phyloP scores from a whole-genome alignment of 306 rosid species.

The Rubus parviflorus region DNA sequence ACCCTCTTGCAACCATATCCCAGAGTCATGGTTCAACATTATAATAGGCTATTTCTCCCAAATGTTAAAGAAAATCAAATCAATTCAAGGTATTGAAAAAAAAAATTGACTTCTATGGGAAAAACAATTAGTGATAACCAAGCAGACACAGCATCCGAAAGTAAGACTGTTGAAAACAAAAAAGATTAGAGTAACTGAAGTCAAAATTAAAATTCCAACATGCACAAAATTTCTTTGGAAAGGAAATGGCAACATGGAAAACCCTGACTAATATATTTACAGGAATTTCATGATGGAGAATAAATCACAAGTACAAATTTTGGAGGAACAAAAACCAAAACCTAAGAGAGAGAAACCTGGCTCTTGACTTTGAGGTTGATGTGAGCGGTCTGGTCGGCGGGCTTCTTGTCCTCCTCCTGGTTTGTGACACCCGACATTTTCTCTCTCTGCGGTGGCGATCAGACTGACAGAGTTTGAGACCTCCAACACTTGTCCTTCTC shows the following conservation, averaged over 20 bases:
- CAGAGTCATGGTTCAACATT: background rate
- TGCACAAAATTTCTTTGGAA: background rate
- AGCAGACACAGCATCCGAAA: background rate
- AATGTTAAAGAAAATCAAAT: background rate
- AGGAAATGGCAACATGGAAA: background rate
- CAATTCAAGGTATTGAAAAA: too few relatives aligned
- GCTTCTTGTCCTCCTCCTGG: constrained; percentile 54
- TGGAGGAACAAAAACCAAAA: background rate
- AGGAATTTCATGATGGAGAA: background rate
- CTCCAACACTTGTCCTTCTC: background rate
- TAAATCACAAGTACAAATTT: background rate
- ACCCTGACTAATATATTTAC: background rate
- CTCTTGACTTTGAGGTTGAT: constrained; percentile 56
- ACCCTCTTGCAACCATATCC: background rate
- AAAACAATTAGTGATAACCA: background rate
- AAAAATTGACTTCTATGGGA: background rate
- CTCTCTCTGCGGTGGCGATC: background rate
- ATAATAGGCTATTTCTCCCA: background rate
- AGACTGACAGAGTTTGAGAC: background rate
- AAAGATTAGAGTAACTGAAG: background rate
- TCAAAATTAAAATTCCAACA: background rate
- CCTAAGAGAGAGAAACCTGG: constrained; percentile 30
- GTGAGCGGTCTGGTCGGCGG: constrained; percentile 43
- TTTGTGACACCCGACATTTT: constrained; percentile 43
- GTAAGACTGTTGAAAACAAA: background rate